Evolutionary conservation across 306 rosid species (phyloP).

Genomic region (Luffa aegyptiaca): DNA sequence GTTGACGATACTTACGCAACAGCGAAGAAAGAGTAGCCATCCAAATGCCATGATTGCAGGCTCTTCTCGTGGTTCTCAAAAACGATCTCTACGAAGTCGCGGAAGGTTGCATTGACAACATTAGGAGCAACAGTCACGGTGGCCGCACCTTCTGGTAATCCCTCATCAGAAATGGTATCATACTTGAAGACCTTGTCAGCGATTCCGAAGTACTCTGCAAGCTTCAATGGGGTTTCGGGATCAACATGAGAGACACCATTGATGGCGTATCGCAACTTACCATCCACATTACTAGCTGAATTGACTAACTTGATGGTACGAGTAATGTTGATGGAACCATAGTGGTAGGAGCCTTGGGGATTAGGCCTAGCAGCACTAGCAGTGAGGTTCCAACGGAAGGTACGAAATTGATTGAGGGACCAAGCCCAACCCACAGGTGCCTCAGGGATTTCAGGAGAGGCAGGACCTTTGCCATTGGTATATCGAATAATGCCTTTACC

Average conservation of each 20-base stretch:
- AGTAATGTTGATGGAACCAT: constrained; percentile 57
- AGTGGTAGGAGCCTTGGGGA: constrained; percentile 79
- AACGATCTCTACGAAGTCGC: constrained; percentile 51
- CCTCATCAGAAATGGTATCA: constrained; percentile 23
- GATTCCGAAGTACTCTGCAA: constrained; percentile 52
- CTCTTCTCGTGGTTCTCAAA: constrained; percentile 74
- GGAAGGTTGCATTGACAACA: constrained; percentile 26
- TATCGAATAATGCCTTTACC: constrained; percentile 46
- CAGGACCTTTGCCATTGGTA: constrained; percentile 36
- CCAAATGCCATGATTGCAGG: constrained; percentile 51
- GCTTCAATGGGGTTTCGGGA: constrained; percentile 53
- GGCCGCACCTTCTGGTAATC: neutral
- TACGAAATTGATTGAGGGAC: constrained; percentile 75
- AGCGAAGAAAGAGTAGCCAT: constrained; percentile 26
- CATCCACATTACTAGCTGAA: constrained; percentile 25
- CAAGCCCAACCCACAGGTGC: constrained; percentile 80
- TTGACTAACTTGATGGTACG: constrained; percentile 57
- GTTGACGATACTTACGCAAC: neutral
- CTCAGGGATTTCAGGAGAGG: constrained; percentile 34
- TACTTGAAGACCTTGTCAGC: constrained; percentile 36
- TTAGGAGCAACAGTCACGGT: constrained; percentile 16
- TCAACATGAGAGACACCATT: constrained; percentile 66
- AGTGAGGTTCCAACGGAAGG: constrained; percentile 80
- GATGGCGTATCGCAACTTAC: constrained; percentile 62
- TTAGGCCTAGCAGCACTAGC: constrained; percentile 93